Evolutionary conservation across 192 early-diverging fungal species (phyloP).

Genomic region (Phlyctochytrium arcticum): DNA sequence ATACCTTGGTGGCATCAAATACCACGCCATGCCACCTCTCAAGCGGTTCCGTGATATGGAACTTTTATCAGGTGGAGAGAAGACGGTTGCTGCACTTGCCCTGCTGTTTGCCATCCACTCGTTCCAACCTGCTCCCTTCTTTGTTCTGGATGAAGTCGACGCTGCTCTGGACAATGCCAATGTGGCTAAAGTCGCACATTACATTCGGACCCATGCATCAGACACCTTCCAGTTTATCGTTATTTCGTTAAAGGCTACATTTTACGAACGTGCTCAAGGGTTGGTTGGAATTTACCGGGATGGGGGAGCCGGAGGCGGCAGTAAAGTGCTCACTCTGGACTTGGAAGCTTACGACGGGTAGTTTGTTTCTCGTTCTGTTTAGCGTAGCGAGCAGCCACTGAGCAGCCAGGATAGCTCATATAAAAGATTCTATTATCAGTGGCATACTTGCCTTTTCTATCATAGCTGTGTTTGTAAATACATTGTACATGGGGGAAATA

Average conservation of each 20-base stretch:
- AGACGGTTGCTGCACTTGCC: slow-evolving; percentile 95
- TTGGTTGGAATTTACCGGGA: slow-evolving; percentile 97
- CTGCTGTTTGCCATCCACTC: slow-evolving; percentile 94
- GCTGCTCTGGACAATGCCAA: slow-evolving; percentile 97
- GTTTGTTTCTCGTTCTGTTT: too few species aligned
- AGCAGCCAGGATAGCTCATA: too few species aligned
- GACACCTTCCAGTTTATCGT: slow-evolving; percentile 90
- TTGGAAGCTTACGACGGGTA: too few species aligned
- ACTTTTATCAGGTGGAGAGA: slow-evolving; percentile 97
- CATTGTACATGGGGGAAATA: too few species aligned
- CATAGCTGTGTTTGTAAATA: too few species aligned
- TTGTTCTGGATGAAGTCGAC: slow-evolving; percentile 99
- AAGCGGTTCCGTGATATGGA: slow-evolving; percentile 99
- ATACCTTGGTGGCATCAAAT: slow-evolving; percentile 89
- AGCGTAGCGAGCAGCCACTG: too few species aligned
- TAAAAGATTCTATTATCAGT: too few species aligned
- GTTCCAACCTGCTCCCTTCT: slow-evolving; percentile 95
- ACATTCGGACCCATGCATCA: slow-evolving; percentile 71
- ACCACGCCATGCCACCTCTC: slow-evolving; percentile 99
- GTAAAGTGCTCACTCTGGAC: slow-evolving; percentile 70
- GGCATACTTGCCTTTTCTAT: too few species aligned
- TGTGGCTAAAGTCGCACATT: slow-evolving; percentile 86
- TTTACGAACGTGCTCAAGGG: slow-evolving; percentile 90
- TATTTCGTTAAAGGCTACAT: slow-evolving; percentile 89
- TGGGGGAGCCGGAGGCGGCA: slow-evolving; percentile 76